Conservation (phyloP, 257 asterid species). For the Osmanthus fragrans region DNA sequence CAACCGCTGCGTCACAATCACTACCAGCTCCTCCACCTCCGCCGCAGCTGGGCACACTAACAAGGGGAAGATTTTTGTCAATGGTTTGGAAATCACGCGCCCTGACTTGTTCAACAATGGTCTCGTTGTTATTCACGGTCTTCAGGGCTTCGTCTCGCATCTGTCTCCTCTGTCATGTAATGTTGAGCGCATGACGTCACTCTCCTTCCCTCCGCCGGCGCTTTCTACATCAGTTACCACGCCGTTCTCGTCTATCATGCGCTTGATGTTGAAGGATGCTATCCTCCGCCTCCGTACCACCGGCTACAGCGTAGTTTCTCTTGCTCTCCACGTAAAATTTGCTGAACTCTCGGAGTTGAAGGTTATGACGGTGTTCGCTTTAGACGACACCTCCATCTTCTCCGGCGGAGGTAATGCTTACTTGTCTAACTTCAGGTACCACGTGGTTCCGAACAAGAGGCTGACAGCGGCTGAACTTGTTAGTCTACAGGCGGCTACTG, state of each 20-base stretch:
- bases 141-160: conserved; percentile 63
- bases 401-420: conserved; percentile 55
- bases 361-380: conserved; percentile 62
- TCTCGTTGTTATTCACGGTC: conserved; percentile 57
- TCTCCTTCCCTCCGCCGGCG: conserved; percentile 46
- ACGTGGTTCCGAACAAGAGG: conserved; percentile 66
- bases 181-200: conserved; percentile 60
- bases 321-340: conserved; percentile 62
- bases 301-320: conserved; percentile 63
- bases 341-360: conserved; percentile 53
- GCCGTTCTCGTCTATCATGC: conserved; percentile 39
- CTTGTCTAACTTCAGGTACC: conserved; percentile 58
- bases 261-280: conserved; percentile 64
- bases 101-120: conserved; percentile 77
- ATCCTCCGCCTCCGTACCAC: conserved; percentile 52
- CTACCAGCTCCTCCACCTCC: conserved; percentile 25
- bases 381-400: conserved; percentile 58
- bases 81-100: conserved; percentile 59
- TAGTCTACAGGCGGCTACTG: conserved; percentile 43
- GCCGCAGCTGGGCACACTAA: conserved; percentile 16
- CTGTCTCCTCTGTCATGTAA: conserved; percentile 74
- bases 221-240: conserved; percentile 27
- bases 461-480: conserved; percentile 58
- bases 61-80: conserved; percentile 50
- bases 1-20: conserved; percentile 72